phyloP scores from a whole-genome alignment of 768 basidiomycete species.

The Panaeolus papilionaceus region DNA sequence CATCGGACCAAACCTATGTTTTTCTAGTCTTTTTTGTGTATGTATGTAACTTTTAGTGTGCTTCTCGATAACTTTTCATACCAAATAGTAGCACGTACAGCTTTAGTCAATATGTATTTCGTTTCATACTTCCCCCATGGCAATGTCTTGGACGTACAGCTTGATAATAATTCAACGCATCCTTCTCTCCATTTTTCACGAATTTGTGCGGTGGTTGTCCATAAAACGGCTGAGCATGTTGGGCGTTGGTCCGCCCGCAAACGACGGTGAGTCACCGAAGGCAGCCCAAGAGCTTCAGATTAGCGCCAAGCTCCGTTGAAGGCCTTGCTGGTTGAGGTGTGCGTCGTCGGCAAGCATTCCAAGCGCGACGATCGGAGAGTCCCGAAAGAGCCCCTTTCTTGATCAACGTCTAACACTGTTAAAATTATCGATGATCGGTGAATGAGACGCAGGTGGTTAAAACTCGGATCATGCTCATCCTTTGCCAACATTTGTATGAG shows the following conservation, averaged over 20 bases:
- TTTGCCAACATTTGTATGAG: background rate
- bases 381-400: constrained; percentile 1
- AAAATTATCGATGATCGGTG: constrained; percentile 11
- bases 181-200: background rate
- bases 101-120: constrained; percentile 4
- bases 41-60: constrained; percentile 11
- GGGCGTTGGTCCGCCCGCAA: too few relatives aligned
- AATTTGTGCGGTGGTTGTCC: background rate
- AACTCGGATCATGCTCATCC: background rate
- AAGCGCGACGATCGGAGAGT: constrained; percentile 1
- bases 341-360: background rate
- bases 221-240: too few relatives aligned
- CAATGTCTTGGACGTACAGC: constrained; percentile 1
- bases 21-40: background rate
- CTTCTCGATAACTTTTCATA: constrained; percentile 11
- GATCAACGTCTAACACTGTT: background rate
- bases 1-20: background rate
- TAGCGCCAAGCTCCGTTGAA: background rate
- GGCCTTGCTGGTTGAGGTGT: background rate
- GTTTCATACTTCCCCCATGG: constrained; percentile 6
- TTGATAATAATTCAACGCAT: constrained; percentile 5
- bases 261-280: background rate
- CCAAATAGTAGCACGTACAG: constrained; percentile 11
- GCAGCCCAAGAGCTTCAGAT: background rate
- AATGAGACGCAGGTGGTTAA: background rate